Conservation (phyloP, 257 asterid genomes). For the Haberlea rhodopensis region DNA sequence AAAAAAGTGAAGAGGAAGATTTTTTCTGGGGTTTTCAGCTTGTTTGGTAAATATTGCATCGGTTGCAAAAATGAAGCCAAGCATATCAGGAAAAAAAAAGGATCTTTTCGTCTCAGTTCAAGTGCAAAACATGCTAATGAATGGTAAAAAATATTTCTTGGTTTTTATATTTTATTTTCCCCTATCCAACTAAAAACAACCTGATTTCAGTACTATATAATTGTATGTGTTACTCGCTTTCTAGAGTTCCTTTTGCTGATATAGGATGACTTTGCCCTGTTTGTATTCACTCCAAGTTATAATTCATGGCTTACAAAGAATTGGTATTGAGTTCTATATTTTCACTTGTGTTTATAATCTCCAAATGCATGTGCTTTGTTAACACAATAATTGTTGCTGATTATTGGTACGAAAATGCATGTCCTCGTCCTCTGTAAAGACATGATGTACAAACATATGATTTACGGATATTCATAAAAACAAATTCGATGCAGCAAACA, state of each 20-base stretch:
- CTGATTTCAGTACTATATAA: too few relatives aligned
- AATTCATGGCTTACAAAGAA: neutral
- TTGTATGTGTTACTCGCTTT: too few relatives aligned
- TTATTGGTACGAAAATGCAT: neutral
- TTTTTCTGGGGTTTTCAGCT: conserved; percentile 1
- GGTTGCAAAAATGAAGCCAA: conserved; percentile 74
- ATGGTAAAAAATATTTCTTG: too few relatives aligned
- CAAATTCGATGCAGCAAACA: too few relatives aligned
- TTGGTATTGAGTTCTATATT: too few relatives aligned
- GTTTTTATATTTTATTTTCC: too few relatives aligned
- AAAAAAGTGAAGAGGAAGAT: neutral
- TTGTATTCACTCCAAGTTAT: neutral
- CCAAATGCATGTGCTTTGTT: conserved; percentile 23
- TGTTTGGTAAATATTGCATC: conserved; percentile 48
- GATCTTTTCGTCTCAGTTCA: conserved; percentile 73
- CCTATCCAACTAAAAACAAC: too few relatives aligned
- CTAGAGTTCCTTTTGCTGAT: too few relatives aligned
- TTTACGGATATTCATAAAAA: too few relatives aligned
- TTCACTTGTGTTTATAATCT: too few relatives aligned
- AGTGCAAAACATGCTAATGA: conserved; percentile 75
- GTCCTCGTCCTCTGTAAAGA: too few relatives aligned
- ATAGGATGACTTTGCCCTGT: neutral
- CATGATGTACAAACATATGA: too few relatives aligned
- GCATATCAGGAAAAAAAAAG: conserved; percentile 78
- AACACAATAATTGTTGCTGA: conserved; percentile 17